phyloP scores from a whole-genome alignment of 257 asterid species.

The Solanum boliviense region DNA sequence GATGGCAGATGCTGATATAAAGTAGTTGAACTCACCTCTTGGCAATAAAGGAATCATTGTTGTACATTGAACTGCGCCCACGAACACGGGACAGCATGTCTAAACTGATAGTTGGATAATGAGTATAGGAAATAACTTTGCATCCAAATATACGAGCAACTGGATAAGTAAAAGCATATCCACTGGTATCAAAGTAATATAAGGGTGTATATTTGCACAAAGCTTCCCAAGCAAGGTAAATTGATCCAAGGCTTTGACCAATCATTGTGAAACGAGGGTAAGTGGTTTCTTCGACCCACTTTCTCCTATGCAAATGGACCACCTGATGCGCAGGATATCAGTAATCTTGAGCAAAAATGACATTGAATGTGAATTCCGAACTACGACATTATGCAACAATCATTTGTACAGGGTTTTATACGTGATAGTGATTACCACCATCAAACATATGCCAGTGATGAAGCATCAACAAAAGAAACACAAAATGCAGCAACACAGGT shows the following conservation, averaged over 20 bases:
- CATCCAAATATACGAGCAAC: conserved; percentile 87
- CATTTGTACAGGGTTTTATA: neutral
- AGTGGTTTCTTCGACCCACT: conserved; percentile 80
- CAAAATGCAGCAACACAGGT: neutral
- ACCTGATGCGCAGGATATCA: conserved; percentile 39
- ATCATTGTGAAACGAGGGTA: conserved; percentile 95
- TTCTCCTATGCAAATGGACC: conserved; percentile 67
- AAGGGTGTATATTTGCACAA: conserved; percentile 54
- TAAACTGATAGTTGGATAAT: conserved; percentile 93
- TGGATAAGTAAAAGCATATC: conserved; percentile 95
- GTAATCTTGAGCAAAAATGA: neutral
- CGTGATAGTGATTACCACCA: neutral
- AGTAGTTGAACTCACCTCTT: conserved; percentile 40
- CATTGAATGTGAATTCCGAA: neutral
- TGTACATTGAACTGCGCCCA: conserved; percentile 69
- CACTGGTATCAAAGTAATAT: conserved; percentile 90
- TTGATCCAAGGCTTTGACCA: conserved; percentile 95
- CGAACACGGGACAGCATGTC: conserved; percentile 91
- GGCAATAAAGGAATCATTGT: conserved; percentile 68
- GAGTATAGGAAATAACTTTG: conserved; percentile 74
- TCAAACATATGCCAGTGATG: neutral
- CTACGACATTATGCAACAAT: neutral
- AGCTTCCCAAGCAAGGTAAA: conserved; percentile 90
- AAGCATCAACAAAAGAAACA: neutral
- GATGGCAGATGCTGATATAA: neutral